Evolutionary conservation across 352 stramenopile genomes (phyloP).

Genomic region (Thraustotheca clavata): DNA sequence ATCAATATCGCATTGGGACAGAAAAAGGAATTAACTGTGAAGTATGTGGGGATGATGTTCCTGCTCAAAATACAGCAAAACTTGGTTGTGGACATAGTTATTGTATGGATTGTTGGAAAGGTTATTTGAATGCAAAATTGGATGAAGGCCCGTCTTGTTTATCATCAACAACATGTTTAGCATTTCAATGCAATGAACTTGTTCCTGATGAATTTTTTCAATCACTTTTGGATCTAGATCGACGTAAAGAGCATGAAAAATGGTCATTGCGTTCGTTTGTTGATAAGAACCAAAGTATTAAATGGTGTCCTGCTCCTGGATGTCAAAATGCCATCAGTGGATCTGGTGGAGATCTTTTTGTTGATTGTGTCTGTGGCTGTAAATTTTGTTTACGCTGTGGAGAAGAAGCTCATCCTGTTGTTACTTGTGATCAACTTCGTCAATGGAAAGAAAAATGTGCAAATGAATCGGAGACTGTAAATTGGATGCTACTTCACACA

Average conservation of each 20-base stretch:
- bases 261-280: conserved; percentile 21
- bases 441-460: conserved; percentile 81
- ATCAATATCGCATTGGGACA: neutral
- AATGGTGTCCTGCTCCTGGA: conserved; percentile 17
- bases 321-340: conserved; percentile 15
- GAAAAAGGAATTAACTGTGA: conserved; percentile 29
- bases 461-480: conserved; percentile 70
- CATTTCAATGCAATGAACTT: conserved; percentile 66
- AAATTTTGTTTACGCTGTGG: conserved; percentile 44
- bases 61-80: conserved; percentile 34
- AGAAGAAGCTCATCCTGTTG: conserved; percentile 80
- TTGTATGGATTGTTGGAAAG: conserved; percentile 75
- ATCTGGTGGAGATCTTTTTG: conserved; percentile 12
- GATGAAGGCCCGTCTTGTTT: conserved; percentile 68
- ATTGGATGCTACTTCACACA: conserved; percentile 53
- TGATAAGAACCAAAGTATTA: conserved; percentile 18
- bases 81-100: conserved; percentile 84
- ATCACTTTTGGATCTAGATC: conserved; percentile 27
- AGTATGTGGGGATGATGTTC: conserved; percentile 37
- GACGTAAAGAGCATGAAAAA: neutral
- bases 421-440: conserved; percentile 50
- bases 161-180: conserved; percentile 49
- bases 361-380: conserved; percentile 15
- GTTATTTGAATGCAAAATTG: conserved; percentile 29
- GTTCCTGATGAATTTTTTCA: conserved; percentile 47